These are phyloP conservation scores for Xylaria sp. DNA, from an alignment of 2,329 filamentous ascomycete genomes.

Conservation along the genomic window DNA sequence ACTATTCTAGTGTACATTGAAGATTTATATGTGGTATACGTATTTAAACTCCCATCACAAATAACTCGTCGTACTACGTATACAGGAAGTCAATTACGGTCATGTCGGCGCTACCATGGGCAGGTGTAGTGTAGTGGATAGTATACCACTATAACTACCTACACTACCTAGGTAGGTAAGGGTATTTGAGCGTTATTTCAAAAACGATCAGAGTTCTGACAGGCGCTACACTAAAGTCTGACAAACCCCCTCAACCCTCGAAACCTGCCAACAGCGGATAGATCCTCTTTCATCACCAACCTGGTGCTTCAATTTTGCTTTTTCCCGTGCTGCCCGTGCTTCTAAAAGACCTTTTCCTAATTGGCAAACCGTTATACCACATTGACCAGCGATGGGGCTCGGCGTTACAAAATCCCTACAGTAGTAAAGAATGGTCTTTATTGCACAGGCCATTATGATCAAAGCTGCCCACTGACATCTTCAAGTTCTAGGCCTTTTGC, in stretches of 20 bases:
- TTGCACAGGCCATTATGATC: conserved; percentile 21
- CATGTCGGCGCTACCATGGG: conserved; percentile 12
- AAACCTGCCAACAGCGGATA: conserved; percentile 31
- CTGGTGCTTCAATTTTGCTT: conserved; percentile 28
- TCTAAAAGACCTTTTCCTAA: conserved; percentile 16
- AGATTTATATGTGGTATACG: background rate
- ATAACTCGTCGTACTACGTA: background rate
- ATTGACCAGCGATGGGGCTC: conserved; percentile 15
- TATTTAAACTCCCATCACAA: background rate
- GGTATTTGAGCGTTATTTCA: conserved; percentile 26
- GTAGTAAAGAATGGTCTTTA: background rate
- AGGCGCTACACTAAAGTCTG: conserved; percentile 33
- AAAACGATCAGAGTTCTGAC: conserved; percentile 32
- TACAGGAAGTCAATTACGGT: conserved; percentile 15
- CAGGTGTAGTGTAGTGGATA: background rate
- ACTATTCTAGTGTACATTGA: too few species aligned
- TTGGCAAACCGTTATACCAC: conserved; percentile 30
- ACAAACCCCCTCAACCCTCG: conserved; percentile 18
- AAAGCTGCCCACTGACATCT: background rate
- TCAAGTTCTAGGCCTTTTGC: background rate
- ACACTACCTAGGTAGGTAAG: background rate
- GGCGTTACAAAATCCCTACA: conserved; percentile 15
- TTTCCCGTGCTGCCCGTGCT: conserved; percentile 18
- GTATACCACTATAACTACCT: background rate
- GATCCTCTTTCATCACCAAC: conserved; percentile 39